Conservation (phyloP, 148 eudicot species). For the Arctostaphylos glauca region DNA sequence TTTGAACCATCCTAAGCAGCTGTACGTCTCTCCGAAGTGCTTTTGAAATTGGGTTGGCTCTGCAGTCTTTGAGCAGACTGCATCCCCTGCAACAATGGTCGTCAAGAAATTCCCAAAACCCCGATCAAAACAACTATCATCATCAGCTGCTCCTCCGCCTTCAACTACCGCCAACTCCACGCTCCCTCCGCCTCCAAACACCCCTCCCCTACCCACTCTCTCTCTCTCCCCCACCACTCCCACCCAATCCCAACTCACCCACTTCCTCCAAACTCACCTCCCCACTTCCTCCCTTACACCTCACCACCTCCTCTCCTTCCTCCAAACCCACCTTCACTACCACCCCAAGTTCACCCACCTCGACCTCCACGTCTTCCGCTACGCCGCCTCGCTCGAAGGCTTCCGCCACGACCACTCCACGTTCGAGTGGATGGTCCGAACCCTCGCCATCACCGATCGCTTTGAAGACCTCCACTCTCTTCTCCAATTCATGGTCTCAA, state of each 20-base stretch:
- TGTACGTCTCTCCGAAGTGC: no score
- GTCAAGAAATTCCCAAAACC: conserved; percentile 30
- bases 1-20: no score
- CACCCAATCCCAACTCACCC: conserved; percentile 48
- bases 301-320: conserved; percentile 52
- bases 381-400: conserved; percentile 63
- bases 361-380: conserved; percentile 74
- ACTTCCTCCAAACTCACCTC: conserved; percentile 58
- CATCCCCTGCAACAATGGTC: conserved; percentile 12
- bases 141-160: not conserved
- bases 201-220: conserved; percentile 22
- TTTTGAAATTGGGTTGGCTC: no score
- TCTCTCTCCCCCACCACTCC: conserved; percentile 43
- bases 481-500: conserved; percentile 54
- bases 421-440: conserved; percentile 75
- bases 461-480: conserved; percentile 47
- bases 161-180: not conserved
- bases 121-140: conserved; percentile 10
- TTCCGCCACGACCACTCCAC: conserved; percentile 86
- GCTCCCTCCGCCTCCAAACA: conserved; percentile 16
- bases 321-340: conserved; percentile 70
- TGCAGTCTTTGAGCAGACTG: no score
- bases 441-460: conserved; percentile 71
- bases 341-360: conserved; percentile 76
- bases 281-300: conserved; percentile 53